A percentile compares a stretch with the other conserved stretches of the same genome.
Evolutionary conservation across 139 green algal genomes (phyloP).

Genomic region (Coccomyxa sp.): DNA sequence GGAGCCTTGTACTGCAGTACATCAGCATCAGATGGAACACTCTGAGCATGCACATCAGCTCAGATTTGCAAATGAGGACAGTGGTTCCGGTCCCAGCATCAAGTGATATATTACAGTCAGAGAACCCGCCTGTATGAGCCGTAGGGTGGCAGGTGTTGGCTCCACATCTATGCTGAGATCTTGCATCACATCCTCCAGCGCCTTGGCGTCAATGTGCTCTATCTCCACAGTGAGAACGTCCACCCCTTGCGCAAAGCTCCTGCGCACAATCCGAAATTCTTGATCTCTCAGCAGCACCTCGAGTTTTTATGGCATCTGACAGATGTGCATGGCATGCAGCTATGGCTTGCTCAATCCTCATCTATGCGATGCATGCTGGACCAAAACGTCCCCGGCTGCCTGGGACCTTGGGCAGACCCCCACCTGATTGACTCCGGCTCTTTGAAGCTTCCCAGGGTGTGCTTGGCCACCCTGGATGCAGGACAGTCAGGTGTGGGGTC

Average conservation of each 20-base stretch:
- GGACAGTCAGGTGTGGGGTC: constrained; percentile 80
- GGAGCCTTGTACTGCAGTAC: too few species aligned
- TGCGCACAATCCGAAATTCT: too few species aligned
- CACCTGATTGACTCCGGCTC: constrained; percentile 62
- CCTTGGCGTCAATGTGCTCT: constrained; percentile 91
- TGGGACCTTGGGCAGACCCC: not conserved
- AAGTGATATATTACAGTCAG: not conserved
- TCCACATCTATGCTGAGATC: constrained; percentile 74
- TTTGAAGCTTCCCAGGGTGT: constrained; percentile 70
- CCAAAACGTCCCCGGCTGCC: not conserved
- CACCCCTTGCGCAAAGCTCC: constrained; percentile 24
- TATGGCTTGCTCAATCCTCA: not conserved
- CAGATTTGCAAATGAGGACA: too few species aligned
- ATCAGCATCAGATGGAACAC: too few species aligned
- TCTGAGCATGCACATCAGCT: too few species aligned
- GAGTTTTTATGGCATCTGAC: not conserved
- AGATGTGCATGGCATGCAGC: not conserved
- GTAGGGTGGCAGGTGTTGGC: constrained; percentile 66
- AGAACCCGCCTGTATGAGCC: constrained; percentile 55
- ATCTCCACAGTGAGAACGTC: constrained; percentile 98
- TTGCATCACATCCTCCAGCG: constrained; percentile 59
- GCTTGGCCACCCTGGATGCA: constrained; percentile 72
- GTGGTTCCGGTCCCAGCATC: too few species aligned
- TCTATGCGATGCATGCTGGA: too few species aligned
- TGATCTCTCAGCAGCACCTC: too few species aligned